Percentiles rank a stretch among this genome's conserved stretches.
Conservation (phyloP, 305 asterid species). For the Withania somnifera region DNA sequence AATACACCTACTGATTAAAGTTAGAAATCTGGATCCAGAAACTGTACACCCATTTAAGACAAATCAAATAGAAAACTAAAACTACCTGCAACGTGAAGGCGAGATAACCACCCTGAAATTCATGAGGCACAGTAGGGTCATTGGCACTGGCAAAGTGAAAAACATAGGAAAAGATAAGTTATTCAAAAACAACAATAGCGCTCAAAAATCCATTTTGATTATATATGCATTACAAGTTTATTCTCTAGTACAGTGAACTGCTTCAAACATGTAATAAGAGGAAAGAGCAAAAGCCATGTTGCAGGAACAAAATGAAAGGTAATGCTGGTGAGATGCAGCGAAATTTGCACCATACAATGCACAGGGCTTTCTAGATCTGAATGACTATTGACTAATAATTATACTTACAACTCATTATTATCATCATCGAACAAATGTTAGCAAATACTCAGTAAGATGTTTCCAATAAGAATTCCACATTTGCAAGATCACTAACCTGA, state of each 20-base stretch:
- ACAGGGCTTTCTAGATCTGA: background rate
- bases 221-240: background rate
- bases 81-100: constrained; percentile 73
- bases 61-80: constrained; percentile 2
- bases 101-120: constrained; percentile 74
- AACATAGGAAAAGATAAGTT: background rate
- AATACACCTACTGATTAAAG: background rate
- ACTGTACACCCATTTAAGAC: background rate
- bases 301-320: background rate
- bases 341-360: background rate
- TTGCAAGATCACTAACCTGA: constrained; percentile 43
- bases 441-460: background rate
- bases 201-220: background rate
- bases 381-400: background rate
- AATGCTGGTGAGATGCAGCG: background rate
- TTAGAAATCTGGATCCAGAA: background rate
- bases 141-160: constrained; percentile 42
- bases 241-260: background rate
- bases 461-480: background rate
- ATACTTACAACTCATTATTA: background rate
- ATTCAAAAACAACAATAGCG: background rate
- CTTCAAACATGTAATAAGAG: background rate
- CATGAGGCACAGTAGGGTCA: constrained; percentile 64
- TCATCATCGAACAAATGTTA: background rate
- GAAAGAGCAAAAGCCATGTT: background rate